These are phyloP conservation scores for Mortierella alpina DNA, from an alignment of 192 early-diverging fungal genomes.

Conservation along the genomic window DNA sequence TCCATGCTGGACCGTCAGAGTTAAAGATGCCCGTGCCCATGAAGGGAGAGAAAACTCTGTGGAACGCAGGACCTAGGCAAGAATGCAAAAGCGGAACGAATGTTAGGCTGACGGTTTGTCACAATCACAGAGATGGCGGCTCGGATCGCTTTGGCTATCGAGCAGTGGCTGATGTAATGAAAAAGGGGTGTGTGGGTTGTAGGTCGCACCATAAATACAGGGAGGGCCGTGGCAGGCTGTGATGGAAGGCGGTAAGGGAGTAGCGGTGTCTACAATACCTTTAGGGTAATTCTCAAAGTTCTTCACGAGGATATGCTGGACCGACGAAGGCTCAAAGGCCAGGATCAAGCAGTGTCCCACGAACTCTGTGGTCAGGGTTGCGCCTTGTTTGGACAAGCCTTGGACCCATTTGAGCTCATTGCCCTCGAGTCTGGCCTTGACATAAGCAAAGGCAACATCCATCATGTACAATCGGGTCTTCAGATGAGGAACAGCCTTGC, in stretches of 20 bases:
- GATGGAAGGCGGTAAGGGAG: neutral
- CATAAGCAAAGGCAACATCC: conserved; percentile 26
- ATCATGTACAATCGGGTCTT: conserved; percentile 29
- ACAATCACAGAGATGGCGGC: too few relatives aligned
- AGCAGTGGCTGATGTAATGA: too few relatives aligned
- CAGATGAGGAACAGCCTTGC: conserved; percentile 31
- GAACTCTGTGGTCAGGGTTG: conserved; percentile 28
- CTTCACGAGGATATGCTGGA: conserved; percentile 53
- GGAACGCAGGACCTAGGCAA: conserved; percentile 32
- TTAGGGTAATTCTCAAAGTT: conserved; percentile 56
- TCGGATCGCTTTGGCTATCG: too few relatives aligned
- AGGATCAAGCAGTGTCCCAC: conserved; percentile 38
- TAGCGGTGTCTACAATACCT: conserved; percentile 17
- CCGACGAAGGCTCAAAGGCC: conserved; percentile 51
- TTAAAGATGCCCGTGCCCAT: conserved; percentile 54
- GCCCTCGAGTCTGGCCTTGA: conserved; percentile 28
- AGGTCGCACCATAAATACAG: neutral
- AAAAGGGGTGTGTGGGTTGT: too few relatives aligned
- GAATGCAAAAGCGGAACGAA: neutral
- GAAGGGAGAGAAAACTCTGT: conserved; percentile 43
- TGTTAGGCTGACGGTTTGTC: neutral
- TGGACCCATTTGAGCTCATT: conserved; percentile 47
- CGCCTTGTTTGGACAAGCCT: conserved; percentile 28
- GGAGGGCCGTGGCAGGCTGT: neutral
- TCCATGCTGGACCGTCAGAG: conserved; percentile 44